Base-by-base conservation (phyloP, 805 yeast genomes). In the Hemisphaericaspora nanyangensis region DNA sequence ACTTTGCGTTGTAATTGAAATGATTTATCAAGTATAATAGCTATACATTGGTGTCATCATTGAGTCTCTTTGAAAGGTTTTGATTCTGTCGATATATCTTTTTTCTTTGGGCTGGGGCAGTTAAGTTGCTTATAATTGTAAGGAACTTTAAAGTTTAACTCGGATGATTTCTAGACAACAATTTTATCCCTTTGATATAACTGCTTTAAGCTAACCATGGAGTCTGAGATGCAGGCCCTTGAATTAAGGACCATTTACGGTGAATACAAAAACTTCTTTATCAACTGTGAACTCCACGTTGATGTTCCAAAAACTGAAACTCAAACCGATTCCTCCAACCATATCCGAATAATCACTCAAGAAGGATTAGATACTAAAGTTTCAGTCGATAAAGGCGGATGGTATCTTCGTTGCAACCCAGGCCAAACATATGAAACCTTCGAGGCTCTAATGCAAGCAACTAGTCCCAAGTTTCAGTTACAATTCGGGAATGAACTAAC, bases 361-460 rank as follows among this genome's bases (percentile, higher is more conserved):
- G 61, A 58, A 17, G 51, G 43, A 3, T 17, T 29, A 1, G 22
- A 6, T 0, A 29, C 49, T 11, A 44, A 43, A 15, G 44, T 63
- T 0, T 38, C 57, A 4, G 68, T 63, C 5, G 52, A 45, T 16
- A n/a, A 48, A 5, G 10, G 41, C 10, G 70, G 70, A 6, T 63
- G 70, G 70, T 52, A 40, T 37, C 48, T 43, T 7, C 20, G 18
- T 8, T 7, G 24, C 16, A 42, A 37, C 8, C 17, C 38, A 3
- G 18, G 20, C 3, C 28, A 34, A 18, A 34, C 41, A 29, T 58
- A 42, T 35, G 65, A 61, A 37, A 60, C 68, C 0, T 63, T 63
- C 37, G 68, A 62, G 40, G 45, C 56, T 26, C 42, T 63, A 18
- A 58, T 63, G 63, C 53, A 54, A 56, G 36, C 30, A 2, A 28